phyloP scores from a whole-genome alignment of 176 grass and related monocot genomes.

The Stipa capillata region DNA sequence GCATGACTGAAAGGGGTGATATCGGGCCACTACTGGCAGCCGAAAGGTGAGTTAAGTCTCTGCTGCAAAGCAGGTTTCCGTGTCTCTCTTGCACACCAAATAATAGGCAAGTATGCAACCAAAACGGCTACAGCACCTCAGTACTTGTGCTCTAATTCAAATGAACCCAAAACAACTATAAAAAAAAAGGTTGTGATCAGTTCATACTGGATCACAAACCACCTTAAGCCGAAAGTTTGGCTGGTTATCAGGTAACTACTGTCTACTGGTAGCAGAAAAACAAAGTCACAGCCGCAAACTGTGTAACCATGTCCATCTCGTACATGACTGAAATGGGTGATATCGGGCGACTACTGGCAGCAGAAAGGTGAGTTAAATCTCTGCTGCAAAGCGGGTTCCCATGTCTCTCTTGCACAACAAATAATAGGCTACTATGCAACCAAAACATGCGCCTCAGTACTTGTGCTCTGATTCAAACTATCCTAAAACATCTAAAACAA shows the following conservation, averaged over 20 bases:
- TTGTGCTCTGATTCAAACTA: neutral
- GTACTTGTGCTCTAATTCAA: conserved; percentile 29
- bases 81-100: conserved; percentile 31
- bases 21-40: conserved; percentile 32
- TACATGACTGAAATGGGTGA: neutral
- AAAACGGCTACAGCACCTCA: conserved; percentile 20
- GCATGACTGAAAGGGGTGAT: neutral
- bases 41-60: neutral
- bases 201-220: neutral
- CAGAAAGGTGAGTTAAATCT: neutral
- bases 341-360: conserved; percentile 34
- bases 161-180: neutral
- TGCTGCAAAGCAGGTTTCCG: conserved; percentile 36
- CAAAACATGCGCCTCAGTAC: conserved; percentile 34
- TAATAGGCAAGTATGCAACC: conserved; percentile 10
- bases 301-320: neutral
- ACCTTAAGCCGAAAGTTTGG: neutral
- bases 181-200: neutral
- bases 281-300: neutral
- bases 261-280: neutral
- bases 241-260: neutral
- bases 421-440: conserved; percentile 14
- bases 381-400: conserved; percentile 39
- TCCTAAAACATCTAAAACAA: too few species aligned
- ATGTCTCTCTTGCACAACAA: conserved; percentile 27